Percentiles rank a stretch among this genome's conserved stretches.
Conservation (phyloP, 345 rosid species). For the Populus ilicifolia region DNA sequence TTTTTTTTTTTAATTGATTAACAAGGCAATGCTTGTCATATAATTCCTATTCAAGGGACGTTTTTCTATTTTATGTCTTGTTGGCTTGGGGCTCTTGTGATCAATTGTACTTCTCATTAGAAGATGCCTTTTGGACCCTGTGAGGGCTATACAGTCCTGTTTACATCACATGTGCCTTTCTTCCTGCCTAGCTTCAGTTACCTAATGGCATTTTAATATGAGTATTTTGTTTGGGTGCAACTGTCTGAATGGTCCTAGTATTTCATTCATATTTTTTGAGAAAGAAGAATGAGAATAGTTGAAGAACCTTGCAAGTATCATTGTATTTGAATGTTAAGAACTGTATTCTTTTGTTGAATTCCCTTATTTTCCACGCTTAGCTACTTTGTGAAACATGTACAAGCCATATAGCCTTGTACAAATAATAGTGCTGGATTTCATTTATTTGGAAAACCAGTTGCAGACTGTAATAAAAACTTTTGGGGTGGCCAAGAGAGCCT, state of each 20-base stretch:
- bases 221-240: background rate
- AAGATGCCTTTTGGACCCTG: background rate
- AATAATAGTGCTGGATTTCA: background rate
- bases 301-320: background rate
- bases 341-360: background rate
- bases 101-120: background rate
- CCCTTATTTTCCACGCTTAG: background rate
- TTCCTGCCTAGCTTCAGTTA: background rate
- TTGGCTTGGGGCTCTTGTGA: background rate
- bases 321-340: background rate
- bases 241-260: background rate
- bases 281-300: background rate
- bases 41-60: background rate
- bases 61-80: background rate
- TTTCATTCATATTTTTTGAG: background rate
- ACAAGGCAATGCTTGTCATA: background rate
- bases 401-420: background rate
- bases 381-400: slow-evolving; percentile 3
- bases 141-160: background rate
- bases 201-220: no score
- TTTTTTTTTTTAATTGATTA: no score
- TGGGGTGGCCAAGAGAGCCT: no score
- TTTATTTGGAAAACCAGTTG: background rate
- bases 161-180: slow-evolving; percentile 1
- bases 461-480: no score